Conservation (phyloP, 495 filamentous ascomycete species). For the Schizothecium vesticola region DNA sequence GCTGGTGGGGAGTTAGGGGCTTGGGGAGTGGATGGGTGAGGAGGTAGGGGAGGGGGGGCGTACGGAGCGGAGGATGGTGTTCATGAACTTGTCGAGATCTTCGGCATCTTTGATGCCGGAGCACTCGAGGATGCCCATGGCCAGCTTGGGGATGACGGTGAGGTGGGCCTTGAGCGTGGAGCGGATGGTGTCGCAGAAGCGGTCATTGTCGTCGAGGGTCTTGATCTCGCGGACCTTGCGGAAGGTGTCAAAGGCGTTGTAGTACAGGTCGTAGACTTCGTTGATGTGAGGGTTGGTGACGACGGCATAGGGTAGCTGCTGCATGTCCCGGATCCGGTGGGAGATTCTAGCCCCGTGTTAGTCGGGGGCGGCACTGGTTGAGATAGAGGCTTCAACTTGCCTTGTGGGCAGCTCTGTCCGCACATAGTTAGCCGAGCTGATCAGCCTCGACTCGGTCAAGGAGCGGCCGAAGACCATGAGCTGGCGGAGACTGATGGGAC, state of each 20-base stretch:
- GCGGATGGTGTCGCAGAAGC: slow-evolving; percentile 74
- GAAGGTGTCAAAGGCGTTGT: slow-evolving; percentile 86
- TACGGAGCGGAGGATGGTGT: slow-evolving; percentile 84
- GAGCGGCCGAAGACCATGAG: slow-evolving; percentile 91
- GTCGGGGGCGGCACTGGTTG: background rate
- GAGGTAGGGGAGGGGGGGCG: slow-evolving; percentile 19
- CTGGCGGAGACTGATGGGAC: slow-evolving; percentile 83
- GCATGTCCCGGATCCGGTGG: slow-evolving; percentile 94
- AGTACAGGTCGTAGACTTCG: slow-evolving; percentile 94
- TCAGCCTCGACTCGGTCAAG: slow-evolving; percentile 79
- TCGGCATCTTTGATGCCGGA: slow-evolving; percentile 69
- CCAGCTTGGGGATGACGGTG: slow-evolving; percentile 86
- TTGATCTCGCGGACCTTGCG: slow-evolving; percentile 78
- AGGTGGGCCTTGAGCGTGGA: slow-evolving; percentile 80
- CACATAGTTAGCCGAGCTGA: slow-evolving; percentile 95
- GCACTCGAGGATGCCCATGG: slow-evolving; percentile 89
- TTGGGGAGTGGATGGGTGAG: slow-evolving; percentile 1
- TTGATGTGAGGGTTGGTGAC: slow-evolving; percentile 92
- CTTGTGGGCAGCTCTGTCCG: slow-evolving; percentile 90
- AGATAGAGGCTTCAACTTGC: slow-evolving; percentile 34
- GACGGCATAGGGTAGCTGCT: slow-evolving; percentile 91
- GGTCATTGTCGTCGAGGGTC: slow-evolving; percentile 84
- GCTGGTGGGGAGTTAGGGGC: slow-evolving; percentile 41
- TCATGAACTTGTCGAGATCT: slow-evolving; percentile 91
- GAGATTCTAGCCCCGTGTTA: slow-evolving; percentile 55